Evolutionary conservation across 1,139 yeast species (phyloP).

Genomic region (Candida sanyaensis): DNA sequence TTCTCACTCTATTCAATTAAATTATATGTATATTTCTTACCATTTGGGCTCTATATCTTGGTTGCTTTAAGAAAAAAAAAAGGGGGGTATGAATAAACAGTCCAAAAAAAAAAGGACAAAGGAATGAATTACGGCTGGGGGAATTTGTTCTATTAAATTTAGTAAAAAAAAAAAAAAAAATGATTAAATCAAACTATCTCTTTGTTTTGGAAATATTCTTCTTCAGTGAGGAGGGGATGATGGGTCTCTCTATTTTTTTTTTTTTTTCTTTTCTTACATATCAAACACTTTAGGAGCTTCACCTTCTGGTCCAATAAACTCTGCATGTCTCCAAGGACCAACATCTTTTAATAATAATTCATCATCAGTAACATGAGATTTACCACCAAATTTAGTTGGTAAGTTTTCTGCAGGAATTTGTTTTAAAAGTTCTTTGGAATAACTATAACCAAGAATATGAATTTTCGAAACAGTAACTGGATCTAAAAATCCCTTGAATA

Average conservation of each 20-base stretch:
- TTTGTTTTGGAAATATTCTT: too few species aligned
- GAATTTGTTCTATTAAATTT: too few species aligned
- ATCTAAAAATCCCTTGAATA: slow-evolving; percentile 91
- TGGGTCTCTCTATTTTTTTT: not conserved
- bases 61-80: too few species aligned
- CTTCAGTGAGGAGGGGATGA: too few species aligned
- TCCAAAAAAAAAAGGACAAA: too few species aligned
- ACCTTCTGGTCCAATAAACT: slow-evolving; percentile 85
- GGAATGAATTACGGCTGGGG: too few species aligned
- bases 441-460: slow-evolving; percentile 78
- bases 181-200: too few species aligned
- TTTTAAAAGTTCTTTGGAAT: slow-evolving; percentile 79
- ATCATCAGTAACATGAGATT: slow-evolving; percentile 65
- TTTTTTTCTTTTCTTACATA: slow-evolving; percentile 5
- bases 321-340: slow-evolving; percentile 96
- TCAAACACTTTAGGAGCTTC: slow-evolving; percentile 68
- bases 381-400: slow-evolving; percentile 90
- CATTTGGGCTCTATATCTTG: too few species aligned
- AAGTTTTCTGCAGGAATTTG: slow-evolving; percentile 94
- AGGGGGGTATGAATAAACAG: too few species aligned
- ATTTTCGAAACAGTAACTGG: slow-evolving; percentile 98
- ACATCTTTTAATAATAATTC: slow-evolving; percentile 85
- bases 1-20: too few species aligned
- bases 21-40: too few species aligned
- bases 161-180: too few species aligned